Evolutionary conservation across 2,329 filamentous ascomycete species (phyloP), one percentile per base, ranked within the genome.

Genomic region (Chrysoporthe deuterocubensis): DNA sequence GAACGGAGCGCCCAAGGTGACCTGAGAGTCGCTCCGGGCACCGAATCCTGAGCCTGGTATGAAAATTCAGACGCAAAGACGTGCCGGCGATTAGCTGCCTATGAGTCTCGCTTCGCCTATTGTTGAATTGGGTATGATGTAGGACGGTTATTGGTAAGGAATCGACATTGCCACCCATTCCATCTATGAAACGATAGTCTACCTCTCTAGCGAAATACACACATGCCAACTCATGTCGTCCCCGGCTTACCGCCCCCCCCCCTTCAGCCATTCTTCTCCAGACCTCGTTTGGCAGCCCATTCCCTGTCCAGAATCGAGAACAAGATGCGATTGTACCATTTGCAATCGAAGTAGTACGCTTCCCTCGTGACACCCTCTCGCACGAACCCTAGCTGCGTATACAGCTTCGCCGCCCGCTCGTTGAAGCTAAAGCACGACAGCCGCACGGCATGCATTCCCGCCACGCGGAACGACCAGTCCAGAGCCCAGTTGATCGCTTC

Each of bases 401-500:
- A 85, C 72, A 85, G 64, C 21, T 76, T 74, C 11, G 76, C 58
- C 0, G 81, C 83, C 0, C 81, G 76, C 44, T 75, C 72, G 60
- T 85, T 86, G 64, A 77, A 85, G 9, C 72, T 77, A 44, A 81
- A 78, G 0, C 78, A 78, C 3, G 72, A 71, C 7, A 85, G 77
- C 13, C 71, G 73, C 21, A 85, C 78, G 4, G 80, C 74, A 69
- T 85, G 83, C 73, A 83, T 71, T 0, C 79, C 80, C 0, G 77
- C 81, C n/a, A 75, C 74, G 6, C 72, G 71, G 69, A 86, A 86
- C 0, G 80, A 80, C 78, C 82, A 85, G 34, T 81, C 77, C 3
- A 84, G 70, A 0, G 74, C 78, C 83, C 82, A 86, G 37, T 76
- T 74, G 57, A 85, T 81, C 0, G 81, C 80, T 70, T 85, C 83